phyloP scores from a whole-genome alignment of 2,329 filamentous ascomycete genomes.

The Aphanocladium album region DNA sequence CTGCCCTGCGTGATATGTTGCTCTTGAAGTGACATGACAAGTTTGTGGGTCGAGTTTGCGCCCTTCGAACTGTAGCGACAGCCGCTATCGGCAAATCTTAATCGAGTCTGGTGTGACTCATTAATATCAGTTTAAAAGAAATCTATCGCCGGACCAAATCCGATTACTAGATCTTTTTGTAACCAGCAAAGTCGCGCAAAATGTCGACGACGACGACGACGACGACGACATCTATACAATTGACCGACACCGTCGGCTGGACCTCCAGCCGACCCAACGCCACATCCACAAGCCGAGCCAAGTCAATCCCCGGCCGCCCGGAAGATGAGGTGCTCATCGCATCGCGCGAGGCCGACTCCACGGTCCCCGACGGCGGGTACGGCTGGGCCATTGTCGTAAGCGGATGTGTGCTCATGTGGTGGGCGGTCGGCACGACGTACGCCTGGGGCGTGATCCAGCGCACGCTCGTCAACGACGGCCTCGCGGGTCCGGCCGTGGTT shows the following conservation, averaged over 20 bases:
- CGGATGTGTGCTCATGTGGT: slow-evolving; percentile 49
- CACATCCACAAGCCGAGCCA: neutral
- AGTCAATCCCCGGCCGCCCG: neutral
- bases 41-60: neutral
- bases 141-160: neutral
- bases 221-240: slow-evolving; percentile 3
- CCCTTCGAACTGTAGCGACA: neutral
- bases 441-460: slow-evolving; percentile 58
- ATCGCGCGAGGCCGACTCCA: slow-evolving; percentile 39
- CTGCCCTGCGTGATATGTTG: neutral
- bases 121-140: neutral
- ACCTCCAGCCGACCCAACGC: neutral
- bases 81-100: neutral
- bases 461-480: slow-evolving; percentile 44
- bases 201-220: slow-evolving; percentile 8
- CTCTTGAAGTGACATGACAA: neutral
- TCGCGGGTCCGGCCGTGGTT: slow-evolving; percentile 47
- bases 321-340: slow-evolving; percentile 31
- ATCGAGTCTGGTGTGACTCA: neutral
- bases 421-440: slow-evolving; percentile 52
- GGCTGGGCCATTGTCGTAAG: slow-evolving; percentile 50
- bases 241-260: slow-evolving; percentile 2
- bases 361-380: slow-evolving; percentile 50
- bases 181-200: neutral
- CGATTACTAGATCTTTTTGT: too few species aligned